These are phyloP conservation scores for Penicillium flavigenum DNA, from an alignment of 495 filamentous ascomycete genomes.

Conservation along the genomic window DNA sequence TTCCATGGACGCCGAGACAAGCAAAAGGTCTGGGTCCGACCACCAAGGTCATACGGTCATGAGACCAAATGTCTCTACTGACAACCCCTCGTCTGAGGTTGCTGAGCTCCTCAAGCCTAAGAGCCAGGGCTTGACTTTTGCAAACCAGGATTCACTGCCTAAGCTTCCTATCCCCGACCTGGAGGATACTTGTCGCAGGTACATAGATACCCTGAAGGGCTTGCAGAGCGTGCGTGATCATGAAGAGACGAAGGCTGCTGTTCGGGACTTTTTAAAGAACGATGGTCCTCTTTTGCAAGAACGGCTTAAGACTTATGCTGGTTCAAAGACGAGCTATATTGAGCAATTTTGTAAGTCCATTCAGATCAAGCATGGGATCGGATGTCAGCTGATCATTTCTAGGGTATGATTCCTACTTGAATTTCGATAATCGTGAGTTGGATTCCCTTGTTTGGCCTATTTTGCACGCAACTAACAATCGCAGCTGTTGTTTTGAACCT, in stretches of 20 bases:
- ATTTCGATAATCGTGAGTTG: conserved; percentile 84
- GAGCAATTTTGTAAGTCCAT: conserved; percentile 90
- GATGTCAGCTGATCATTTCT: conserved; percentile 9
- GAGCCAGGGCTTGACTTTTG: conserved; percentile 68
- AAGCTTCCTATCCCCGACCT: conserved; percentile 96
- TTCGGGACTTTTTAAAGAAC: conserved; percentile 77
- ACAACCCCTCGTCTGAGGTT: conserved; percentile 12
- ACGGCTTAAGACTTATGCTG: conserved; percentile 89
- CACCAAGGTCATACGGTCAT: conserved; percentile 24
- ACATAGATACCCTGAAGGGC: conserved; percentile 76
- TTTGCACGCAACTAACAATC: conserved; percentile 12
- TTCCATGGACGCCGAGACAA: conserved; percentile 33
- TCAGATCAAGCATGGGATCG: no score
- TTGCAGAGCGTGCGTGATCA: conserved; percentile 81
- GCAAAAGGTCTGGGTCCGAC: conserved; percentile 42
- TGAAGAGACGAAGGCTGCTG: conserved; percentile 74
- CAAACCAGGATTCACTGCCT: conserved; percentile 81
- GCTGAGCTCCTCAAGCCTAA: conserved; percentile 23
- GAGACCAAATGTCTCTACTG: conserved; percentile 24
- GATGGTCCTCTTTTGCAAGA: conserved; percentile 88
- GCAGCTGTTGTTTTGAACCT: conserved; percentile 88
- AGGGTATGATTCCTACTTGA: conserved; percentile 99
- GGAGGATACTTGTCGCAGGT: conserved; percentile 73
- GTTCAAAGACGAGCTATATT: conserved; percentile 90
- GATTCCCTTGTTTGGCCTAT: background rate